Evolutionary conservation across 495 filamentous ascomycete species (phyloP).

Genomic region (Pseudoneurospora amorphoporcata): DNA sequence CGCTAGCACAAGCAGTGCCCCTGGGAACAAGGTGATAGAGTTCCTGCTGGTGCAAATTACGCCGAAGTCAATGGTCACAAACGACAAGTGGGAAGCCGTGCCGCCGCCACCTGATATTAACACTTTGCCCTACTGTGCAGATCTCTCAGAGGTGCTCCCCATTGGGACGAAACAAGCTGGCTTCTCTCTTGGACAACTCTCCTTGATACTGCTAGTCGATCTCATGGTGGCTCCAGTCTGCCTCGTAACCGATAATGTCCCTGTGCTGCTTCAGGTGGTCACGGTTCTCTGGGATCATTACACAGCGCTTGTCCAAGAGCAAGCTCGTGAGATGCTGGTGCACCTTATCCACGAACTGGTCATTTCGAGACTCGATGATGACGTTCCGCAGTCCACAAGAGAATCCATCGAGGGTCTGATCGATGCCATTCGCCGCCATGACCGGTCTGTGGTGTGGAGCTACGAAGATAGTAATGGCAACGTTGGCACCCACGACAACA

Average conservation of each 20-base stretch:
- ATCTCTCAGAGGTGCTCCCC: conserved; percentile 68
- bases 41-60: conserved; percentile 83
- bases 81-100: conserved; percentile 64
- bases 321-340: conserved; percentile 94
- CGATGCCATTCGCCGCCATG: conserved; percentile 79
- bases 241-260: conserved; percentile 63
- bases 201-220: conserved; percentile 89
- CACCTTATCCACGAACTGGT: conserved; percentile 96
- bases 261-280: conserved; percentile 79
- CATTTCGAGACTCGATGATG: conserved; percentile 78
- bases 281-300: conserved; percentile 96
- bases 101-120: conserved; percentile 64
- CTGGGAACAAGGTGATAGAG: conserved; percentile 82
- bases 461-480: conserved; percentile 88
- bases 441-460: conserved; percentile 76
- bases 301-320: conserved; percentile 87
- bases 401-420: conserved; percentile 77
- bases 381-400: conserved; percentile 52
- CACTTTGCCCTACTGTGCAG: conserved; percentile 77
- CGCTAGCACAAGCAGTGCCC: conserved; percentile 70
- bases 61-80: conserved; percentile 79
- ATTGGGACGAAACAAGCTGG: conserved; percentile 83
- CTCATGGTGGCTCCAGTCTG: conserved; percentile 88
- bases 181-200: conserved; percentile 85
- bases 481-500: conserved; percentile 57